These are phyloP conservation scores for Astragalus membranaceus DNA, from an alignment of 306 rosid genomes.

Conservation along the genomic window DNA sequence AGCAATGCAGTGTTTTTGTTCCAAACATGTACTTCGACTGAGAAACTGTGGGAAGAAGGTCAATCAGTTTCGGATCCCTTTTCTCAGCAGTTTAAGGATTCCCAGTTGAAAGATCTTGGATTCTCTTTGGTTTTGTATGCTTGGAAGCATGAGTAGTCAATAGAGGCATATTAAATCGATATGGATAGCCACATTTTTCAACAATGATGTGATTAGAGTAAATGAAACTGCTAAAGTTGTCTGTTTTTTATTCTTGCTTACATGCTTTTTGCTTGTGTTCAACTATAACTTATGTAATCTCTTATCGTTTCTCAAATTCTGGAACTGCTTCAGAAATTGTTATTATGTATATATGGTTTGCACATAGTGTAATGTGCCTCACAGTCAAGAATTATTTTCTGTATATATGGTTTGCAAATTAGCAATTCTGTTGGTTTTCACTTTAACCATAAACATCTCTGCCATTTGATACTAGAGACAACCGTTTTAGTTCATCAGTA, in stretches of 20 bases:
- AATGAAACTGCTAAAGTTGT: conserved; percentile 3
- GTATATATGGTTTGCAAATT: neutral
- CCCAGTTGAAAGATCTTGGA: conserved; percentile 58
- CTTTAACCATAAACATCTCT: neutral
- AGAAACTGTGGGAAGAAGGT: conserved; percentile 35
- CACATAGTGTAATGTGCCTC: neutral
- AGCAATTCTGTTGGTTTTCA: neutral
- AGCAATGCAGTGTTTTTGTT: conserved; percentile 86
- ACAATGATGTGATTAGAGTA: conserved; percentile 24
- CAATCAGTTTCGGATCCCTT: conserved; percentile 40
- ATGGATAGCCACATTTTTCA: conserved; percentile 20
- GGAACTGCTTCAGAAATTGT: neutral
- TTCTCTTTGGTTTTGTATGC: conserved; percentile 80
- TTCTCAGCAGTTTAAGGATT: neutral
- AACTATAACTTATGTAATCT: no score
- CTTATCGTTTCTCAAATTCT: neutral
- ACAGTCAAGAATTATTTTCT: neutral
- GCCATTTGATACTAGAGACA: neutral
- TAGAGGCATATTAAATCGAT: conserved; percentile 19
- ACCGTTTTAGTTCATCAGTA: neutral
- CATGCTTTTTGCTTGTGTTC: neutral
- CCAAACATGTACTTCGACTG: conserved; percentile 51
- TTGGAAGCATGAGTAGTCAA: conserved; percentile 65
- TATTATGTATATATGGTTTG: neutral
- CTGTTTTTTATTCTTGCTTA: neutral